phyloP scores from a whole-genome alignment of 1,284 basidiomycete genomes.

The Malassezia cuniculi region DNA sequence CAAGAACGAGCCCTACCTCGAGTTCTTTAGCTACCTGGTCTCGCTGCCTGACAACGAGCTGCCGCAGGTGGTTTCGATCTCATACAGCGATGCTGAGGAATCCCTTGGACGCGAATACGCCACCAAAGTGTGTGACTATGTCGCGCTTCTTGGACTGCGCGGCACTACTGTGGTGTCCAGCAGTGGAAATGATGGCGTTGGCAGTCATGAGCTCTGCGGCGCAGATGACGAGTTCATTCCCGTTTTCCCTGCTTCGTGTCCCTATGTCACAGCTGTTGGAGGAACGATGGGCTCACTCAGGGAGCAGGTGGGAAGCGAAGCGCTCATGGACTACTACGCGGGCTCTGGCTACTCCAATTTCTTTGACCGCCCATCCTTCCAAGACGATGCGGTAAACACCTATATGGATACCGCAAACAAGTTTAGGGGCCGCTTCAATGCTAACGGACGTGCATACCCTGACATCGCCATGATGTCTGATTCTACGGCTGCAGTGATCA shows the following conservation, averaged over 20 bases:
- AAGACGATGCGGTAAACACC: constrained; percentile 51
- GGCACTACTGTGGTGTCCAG: constrained; percentile 58
- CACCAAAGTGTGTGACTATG: constrained; percentile 53
- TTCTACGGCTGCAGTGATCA: too few species aligned
- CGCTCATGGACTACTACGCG: constrained; percentile 51
- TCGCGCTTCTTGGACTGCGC: constrained; percentile 53
- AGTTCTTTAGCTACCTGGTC: constrained; percentile 55
- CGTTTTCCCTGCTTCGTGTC: constrained; percentile 59
- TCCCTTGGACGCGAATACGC: constrained; percentile 53
- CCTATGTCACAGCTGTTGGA: constrained; percentile 52
- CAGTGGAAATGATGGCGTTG: constrained; percentile 58
- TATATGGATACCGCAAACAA: constrained; percentile 51
- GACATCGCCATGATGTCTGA: constrained; percentile 50
- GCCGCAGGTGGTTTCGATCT: constrained; percentile 52
- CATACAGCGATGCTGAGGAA: constrained; percentile 54
- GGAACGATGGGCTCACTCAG: constrained; percentile 50
- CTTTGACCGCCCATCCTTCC: constrained; percentile 54
- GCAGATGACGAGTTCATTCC: constrained; percentile 60
- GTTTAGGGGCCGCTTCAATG: constrained; percentile 51
- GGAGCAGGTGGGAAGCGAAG: constrained; percentile 17
- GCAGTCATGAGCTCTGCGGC: constrained; percentile 51
- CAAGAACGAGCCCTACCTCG: constrained; percentile 57
- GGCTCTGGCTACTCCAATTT: constrained; percentile 61
- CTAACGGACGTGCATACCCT: constrained; percentile 55
- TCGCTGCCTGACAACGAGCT: constrained; percentile 49